Evolutionary conservation across 805 yeast species (phyloP), one percentile per base, ranked within the genome.

Genomic region (Cyberlindnera galapagoensis): DNA sequence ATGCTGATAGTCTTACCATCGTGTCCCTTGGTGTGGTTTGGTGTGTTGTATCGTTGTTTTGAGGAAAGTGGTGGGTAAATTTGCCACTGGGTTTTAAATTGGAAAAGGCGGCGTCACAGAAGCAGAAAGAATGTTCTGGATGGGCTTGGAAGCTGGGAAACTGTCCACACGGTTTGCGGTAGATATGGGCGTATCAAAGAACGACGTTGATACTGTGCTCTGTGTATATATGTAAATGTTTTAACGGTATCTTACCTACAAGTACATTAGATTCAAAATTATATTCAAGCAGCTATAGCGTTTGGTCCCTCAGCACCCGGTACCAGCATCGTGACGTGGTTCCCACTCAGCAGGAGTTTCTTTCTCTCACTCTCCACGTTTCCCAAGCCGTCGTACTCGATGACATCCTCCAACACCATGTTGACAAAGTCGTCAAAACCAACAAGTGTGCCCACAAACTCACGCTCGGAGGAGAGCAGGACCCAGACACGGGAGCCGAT

Each of bases 361-460:
- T 78, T 68, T 17, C 73, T 66, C 14, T 63, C 66, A 21, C 62
- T 66, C 25, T 64, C 59, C 35, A 55, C 51, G n/a, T 19, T 11
- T 9, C 31, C 31, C 5, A 69, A 69, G 21, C 65, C 67, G 25
- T 56, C 61, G 32, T 67, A 72, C 47, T 84, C 95, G 7, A 69
- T 69, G 22, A 81, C 97, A 47, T 88, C 79, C 46, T 82, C 83
- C 32, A 92, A 67, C 9, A 92, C 94, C 58, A 88, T 76, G 53
- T 85, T 92, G 39, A 92, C 97, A 49, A 80, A 90, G 58, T 92
- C 97, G 55, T 92, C 98, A 57, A 90, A 90, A 1, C 97, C 97
- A 18, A 81, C 73, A 31, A 92, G 65, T 4, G 77, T 84, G 2
- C 98, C 98, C n/a, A 72, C 69, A 54, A 86, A 92, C 54, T 88